phyloP scores from a whole-genome alignment of 2,329 filamentous ascomycete species.

The Epichloe gansuensis region DNA sequence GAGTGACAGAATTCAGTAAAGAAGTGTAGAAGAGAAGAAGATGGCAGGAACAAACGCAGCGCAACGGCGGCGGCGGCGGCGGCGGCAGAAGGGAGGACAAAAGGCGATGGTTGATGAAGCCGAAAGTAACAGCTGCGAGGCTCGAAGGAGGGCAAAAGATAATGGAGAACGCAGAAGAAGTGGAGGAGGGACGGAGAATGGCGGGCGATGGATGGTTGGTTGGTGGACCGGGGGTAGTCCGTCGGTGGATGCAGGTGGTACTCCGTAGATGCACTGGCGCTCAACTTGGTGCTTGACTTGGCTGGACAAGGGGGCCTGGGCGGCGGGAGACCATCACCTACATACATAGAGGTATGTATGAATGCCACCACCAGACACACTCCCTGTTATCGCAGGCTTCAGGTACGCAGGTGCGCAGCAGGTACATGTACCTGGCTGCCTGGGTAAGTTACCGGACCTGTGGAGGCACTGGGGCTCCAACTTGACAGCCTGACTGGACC shows the following conservation, averaged over 20 bases:
- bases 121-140: conserved; percentile 2
- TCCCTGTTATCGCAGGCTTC: too few species aligned
- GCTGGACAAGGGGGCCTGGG: not conserved
- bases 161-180: conserved; percentile 7
- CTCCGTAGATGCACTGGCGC: not conserved
- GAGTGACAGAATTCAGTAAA: not conserved
- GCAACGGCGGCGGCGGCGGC: not conserved
- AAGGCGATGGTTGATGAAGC: conserved; percentile 2
- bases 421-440: too few species aligned
- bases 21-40: not conserved
- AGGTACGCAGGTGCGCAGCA: too few species aligned
- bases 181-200: conserved; percentile 5
- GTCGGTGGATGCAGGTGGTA: conserved; percentile 3
- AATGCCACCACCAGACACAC: too few species aligned
- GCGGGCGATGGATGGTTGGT: conserved; percentile 5
- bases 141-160: conserved; percentile 5
- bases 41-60: not conserved
- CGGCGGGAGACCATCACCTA: not conserved
- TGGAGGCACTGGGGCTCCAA: too few species aligned
- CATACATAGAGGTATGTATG: too few species aligned
- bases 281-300: not conserved
- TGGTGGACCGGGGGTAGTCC: not conserved
- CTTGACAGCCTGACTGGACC: too few species aligned
- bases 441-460: too few species aligned
- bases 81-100: conserved; percentile 1